Evolutionary conservation across 352 stramenopile species (phyloP).

Genomic region (Phytophthora pinifolia): DNA sequence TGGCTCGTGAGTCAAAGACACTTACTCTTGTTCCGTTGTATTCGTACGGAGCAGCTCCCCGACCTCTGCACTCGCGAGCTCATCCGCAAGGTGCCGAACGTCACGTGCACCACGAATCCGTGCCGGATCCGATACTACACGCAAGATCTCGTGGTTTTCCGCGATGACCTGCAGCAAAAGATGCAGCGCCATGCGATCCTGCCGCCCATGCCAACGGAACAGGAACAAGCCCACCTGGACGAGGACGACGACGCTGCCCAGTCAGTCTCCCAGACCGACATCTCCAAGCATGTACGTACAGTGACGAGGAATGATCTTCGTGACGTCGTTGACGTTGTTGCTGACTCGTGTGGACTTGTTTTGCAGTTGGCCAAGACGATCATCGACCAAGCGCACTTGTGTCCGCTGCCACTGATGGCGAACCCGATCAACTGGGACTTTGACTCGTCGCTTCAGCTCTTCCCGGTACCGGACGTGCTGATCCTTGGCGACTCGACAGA

Average conservation of each 20-base stretch:
- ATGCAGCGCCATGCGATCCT: conserved; percentile 88
- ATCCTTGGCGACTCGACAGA: conserved; percentile 83
- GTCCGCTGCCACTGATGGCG: conserved; percentile 83
- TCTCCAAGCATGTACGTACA: conserved; percentile 75
- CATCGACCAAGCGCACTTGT: conserved; percentile 94
- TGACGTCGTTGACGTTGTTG: conserved; percentile 2
- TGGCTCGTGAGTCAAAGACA: background rate
- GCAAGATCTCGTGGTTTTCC: conserved; percentile 93
- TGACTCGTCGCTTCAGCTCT: conserved; percentile 91
- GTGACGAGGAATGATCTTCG: conserved; percentile 1
- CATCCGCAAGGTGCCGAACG: conserved; percentile 62
- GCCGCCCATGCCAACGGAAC: conserved; percentile 47
- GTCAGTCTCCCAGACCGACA: conserved; percentile 50
- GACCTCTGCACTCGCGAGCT: conserved; percentile 75
- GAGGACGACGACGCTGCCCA: conserved; percentile 25
- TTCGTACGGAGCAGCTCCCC: no score
- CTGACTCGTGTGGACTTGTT: conserved; percentile 7
- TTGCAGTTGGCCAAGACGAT: conserved; percentile 81
- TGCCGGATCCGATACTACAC: conserved; percentile 93
- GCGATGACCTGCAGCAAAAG: conserved; percentile 91
- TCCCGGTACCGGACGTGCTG: conserved; percentile 90
- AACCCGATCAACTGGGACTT: conserved; percentile 95
- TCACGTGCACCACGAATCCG: conserved; percentile 90
- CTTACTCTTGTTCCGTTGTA: no score
- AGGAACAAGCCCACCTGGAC: conserved; percentile 26